Evolutionary conservation across 176 grass and related monocot genomes (phyloP).

Genomic region (Thalia dealbata): DNA sequence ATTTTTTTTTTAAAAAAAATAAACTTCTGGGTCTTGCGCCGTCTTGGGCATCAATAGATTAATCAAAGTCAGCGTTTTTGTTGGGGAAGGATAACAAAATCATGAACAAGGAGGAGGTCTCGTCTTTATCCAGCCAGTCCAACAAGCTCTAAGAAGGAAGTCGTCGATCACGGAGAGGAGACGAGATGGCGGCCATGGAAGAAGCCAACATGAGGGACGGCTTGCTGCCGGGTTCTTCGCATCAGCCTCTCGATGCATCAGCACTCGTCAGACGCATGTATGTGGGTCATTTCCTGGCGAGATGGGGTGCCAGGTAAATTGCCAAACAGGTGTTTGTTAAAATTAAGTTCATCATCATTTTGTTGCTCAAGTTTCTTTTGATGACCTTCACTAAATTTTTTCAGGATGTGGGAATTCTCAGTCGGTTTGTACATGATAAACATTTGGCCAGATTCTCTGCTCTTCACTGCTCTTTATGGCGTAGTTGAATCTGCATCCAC

Average conservation of each 20-base stretch:
- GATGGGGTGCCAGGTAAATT: constrained; percentile 68
- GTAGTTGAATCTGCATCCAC: constrained; percentile 67
- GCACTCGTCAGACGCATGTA: constrained; percentile 56
- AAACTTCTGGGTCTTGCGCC: too few species aligned
- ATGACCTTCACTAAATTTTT: background rate
- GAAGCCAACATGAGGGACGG: constrained; percentile 13
- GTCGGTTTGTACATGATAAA: constrained; percentile 93
- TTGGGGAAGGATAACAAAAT: too few species aligned
- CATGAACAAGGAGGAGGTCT: background rate
- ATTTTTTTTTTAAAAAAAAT: background rate
- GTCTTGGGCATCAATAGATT: too few species aligned
- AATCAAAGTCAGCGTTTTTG: background rate
- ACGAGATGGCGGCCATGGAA: background rate
- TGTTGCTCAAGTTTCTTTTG: background rate
- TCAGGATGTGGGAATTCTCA: constrained; percentile 96
- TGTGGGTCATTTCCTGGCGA: constrained; percentile 62
- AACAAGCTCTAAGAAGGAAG: background rate
- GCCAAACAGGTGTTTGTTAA: background rate
- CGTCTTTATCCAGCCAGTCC: background rate
- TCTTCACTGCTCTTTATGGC: constrained; percentile 72
- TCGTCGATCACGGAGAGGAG: background rate
- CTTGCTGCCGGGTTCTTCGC: constrained; percentile 11
- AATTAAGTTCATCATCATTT: too few species aligned
- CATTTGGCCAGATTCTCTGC: constrained; percentile 67
- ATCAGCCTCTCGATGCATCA: constrained; percentile 14